Conservation (phyloP, 2,329 filamentous ascomycete species). For the Cylindrodendrum hubeiense region DNA sequence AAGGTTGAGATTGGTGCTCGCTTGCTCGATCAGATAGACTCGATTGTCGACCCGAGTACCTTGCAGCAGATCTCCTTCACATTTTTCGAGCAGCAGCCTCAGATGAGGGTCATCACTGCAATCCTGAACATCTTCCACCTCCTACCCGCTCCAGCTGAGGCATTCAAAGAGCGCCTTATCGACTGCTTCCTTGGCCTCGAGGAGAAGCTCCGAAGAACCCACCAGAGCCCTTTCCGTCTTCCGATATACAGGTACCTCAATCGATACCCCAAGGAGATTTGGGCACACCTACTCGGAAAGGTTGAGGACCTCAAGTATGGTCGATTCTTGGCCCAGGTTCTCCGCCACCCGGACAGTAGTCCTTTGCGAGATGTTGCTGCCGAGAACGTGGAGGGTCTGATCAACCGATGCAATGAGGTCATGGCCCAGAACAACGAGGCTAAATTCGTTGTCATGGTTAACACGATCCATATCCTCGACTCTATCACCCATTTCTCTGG, state of each 20-base stretch:
- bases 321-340: conserved; percentile 88
- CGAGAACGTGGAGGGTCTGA: conserved; percentile 78
- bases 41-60: conserved; percentile 83
- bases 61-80: conserved; percentile 95
- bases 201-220: conserved; percentile 84
- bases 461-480: conserved; percentile 87
- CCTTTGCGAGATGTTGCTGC: conserved; percentile 81
- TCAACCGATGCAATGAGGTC: conserved; percentile 74
- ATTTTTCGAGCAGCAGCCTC: conserved; percentile 90
- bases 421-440: conserved; percentile 77
- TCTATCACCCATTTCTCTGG: conserved; percentile 78
- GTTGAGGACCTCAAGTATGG: conserved; percentile 90
- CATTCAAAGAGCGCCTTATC: conserved; percentile 91
- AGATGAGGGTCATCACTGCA: conserved; percentile 94
- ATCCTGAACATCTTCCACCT: conserved; percentile 98
- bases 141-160: conserved; percentile 88
- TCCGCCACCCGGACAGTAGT: conserved; percentile 80
- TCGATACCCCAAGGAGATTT: conserved; percentile 89
- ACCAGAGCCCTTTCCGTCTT: conserved; percentile 90
- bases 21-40: conserved; percentile 93
- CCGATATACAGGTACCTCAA: conserved; percentile 95
- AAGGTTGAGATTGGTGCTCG: conserved; percentile 97
- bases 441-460: conserved; percentile 78
- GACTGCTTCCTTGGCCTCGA: conserved; percentile 93
- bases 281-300: conserved; percentile 81